phyloP scores from a whole-genome alignment of 2,329 filamentous ascomycete genomes.

The Ilyonectria destructans region DNA sequence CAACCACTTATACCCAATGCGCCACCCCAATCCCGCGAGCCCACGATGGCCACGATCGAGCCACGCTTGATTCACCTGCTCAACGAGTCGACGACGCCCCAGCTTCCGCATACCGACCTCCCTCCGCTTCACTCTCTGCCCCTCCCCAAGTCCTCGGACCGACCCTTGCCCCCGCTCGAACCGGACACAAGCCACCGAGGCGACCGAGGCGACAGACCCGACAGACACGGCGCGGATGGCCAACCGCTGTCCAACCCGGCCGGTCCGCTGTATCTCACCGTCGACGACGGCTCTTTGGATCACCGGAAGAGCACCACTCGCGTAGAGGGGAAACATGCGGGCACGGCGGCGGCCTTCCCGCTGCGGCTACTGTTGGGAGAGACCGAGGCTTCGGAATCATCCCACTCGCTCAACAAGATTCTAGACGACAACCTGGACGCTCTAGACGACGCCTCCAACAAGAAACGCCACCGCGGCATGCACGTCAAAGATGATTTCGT shows the following conservation, averaged over 20 bases:
- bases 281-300: constrained; percentile 43
- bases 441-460: constrained; percentile 64
- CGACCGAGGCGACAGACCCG: constrained; percentile 58
- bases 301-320: constrained; percentile 43
- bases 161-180: constrained; percentile 69
- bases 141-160: constrained; percentile 61
- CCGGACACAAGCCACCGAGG: constrained; percentile 62
- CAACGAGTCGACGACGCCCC: constrained; percentile 70
- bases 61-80: constrained; percentile 77
- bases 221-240: constrained; percentile 30
- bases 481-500: constrained; percentile 74
- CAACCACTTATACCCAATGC: constrained; percentile 49
- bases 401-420: constrained; percentile 63
- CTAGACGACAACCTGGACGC: constrained; percentile 62
- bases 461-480: constrained; percentile 68
- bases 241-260: constrained; percentile 33
- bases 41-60: constrained; percentile 77
- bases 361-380: constrained; percentile 61
- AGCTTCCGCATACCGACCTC: constrained; percentile 66
- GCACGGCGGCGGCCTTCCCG: constrained; percentile 52
- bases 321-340: constrained; percentile 46
- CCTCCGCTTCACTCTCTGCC: constrained; percentile 68
- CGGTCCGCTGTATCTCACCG: constrained; percentile 38
- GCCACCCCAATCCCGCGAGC: constrained; percentile 46
- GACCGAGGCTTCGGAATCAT: constrained; percentile 56